Conservation (phyloP, 2,329 filamentous ascomycete species). For the Colletotrichum gigasporum region DNA sequence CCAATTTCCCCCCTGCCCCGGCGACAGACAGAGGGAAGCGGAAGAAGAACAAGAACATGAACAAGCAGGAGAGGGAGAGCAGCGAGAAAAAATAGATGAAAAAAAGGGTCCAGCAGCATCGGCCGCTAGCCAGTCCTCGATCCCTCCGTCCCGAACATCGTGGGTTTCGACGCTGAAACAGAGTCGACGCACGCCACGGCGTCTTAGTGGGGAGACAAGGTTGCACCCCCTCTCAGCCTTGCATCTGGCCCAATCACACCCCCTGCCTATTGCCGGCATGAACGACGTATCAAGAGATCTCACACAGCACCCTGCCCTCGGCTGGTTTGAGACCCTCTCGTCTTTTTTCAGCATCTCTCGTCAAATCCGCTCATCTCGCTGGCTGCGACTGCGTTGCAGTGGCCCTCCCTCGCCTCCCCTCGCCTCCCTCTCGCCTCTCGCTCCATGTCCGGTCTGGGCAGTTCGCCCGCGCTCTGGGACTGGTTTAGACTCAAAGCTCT, state of each 20-base stretch:
- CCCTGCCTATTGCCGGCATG: slow-evolving; percentile 36
- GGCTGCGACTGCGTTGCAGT: not conserved
- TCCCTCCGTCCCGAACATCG: slow-evolving; percentile 49
- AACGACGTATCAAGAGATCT: slow-evolving; percentile 38
- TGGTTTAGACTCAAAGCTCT: not conserved
- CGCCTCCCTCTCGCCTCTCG: not conserved
- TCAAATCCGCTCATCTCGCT: not conserved
- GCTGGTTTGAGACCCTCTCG: slow-evolving; percentile 41
- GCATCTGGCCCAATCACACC: slow-evolving; percentile 42
- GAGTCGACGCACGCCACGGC: slow-evolving; percentile 38
- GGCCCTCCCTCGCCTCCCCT: not conserved
- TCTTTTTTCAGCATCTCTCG: slow-evolving; percentile 8
- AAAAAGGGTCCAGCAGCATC: not conserved
- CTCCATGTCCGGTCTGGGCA: not conserved
- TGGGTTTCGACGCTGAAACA: slow-evolving; percentile 58
- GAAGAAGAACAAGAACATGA: not conserved
- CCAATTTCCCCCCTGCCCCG: too few species aligned
- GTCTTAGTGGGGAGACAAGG: slow-evolving; percentile 29
- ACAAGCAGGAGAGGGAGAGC: not conserved
- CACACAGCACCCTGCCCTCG: slow-evolving; percentile 36
- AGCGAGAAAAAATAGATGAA: not conserved
- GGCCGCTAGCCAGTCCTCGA: slow-evolving; percentile 4
- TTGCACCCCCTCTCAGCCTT: slow-evolving; percentile 42
- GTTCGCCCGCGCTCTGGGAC: not conserved
- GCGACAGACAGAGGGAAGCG: not conserved